phyloP scores from a whole-genome alignment of 768 basidiomycete genomes.

The Mycena albidolilacea region DNA sequence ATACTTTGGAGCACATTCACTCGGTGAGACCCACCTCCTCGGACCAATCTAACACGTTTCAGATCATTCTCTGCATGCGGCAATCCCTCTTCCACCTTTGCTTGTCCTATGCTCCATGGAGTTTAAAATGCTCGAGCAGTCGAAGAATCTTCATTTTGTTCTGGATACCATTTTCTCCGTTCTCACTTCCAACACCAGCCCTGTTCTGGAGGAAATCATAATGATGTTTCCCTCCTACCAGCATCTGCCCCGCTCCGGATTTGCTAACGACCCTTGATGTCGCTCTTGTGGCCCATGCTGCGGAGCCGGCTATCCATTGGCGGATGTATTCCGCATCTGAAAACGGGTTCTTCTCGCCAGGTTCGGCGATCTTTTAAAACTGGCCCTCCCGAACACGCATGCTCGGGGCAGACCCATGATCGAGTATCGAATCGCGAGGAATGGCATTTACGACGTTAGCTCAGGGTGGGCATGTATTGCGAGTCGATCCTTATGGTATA shows the following conservation, averaged over 20 bases:
- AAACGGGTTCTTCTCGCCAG: not conserved
- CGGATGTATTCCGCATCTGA: not conserved
- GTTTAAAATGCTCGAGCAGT: not conserved
- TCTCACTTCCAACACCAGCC: not conserved
- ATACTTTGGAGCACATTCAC: not conserved
- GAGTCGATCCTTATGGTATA: no score
- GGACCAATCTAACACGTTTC: not conserved
- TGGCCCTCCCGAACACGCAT: not conserved
- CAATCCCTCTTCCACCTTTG: not conserved
- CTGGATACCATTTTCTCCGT: not conserved
- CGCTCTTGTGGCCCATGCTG: not conserved
- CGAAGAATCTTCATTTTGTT: not conserved
- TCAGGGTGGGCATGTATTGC: no score
- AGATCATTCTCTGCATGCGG: not conserved
- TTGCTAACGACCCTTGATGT: not conserved
- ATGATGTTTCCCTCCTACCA: not conserved
- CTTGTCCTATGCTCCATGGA: not conserved
- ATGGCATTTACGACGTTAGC: not conserved
- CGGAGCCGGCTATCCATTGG: not conserved
- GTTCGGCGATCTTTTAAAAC: not conserved
- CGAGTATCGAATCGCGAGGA: not conserved
- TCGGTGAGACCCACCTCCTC: not conserved
- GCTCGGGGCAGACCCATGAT: not conserved
- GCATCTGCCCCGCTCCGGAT: not conserved
- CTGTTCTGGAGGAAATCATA: not conserved